Conservation (phyloP, 2,329 filamentous ascomycete species). For the Ceratocystis alfenasii region DNA sequence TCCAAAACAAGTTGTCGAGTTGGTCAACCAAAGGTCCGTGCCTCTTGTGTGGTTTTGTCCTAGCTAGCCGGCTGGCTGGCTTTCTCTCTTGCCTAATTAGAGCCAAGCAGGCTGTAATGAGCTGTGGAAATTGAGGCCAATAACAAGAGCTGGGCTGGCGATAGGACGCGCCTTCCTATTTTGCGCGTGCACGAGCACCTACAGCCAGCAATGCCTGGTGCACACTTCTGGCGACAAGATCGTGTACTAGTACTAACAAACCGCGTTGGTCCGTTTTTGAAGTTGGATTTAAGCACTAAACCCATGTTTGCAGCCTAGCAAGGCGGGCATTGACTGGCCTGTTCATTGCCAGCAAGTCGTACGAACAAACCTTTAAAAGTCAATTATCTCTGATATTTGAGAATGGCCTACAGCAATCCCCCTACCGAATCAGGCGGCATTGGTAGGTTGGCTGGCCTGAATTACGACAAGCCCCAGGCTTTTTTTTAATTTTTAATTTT, state of each 20-base stretch:
- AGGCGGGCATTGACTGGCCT: too few species aligned
- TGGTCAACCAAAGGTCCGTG: neutral
- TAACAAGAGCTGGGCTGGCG: neutral
- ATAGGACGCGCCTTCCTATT: too few species aligned
- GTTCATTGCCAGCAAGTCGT: too few species aligned
- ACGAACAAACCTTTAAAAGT: neutral
- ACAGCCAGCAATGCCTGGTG: too few species aligned
- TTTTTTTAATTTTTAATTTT: too few species aligned
- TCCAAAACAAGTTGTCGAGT: neutral
- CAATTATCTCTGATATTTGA: neutral
- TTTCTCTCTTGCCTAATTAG: neutral
- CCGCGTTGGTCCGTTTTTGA: too few species aligned
- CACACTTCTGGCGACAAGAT: too few species aligned
- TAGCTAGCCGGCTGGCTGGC: neutral
- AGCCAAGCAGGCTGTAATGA: neutral
- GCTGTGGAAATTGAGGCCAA: constrained; percentile 9
- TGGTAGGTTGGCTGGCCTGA: neutral
- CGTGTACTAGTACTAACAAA: too few species aligned
- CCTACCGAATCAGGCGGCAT: too few species aligned
- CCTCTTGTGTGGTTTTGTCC: neutral
- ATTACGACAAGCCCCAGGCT: neutral
- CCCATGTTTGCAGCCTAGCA: too few species aligned
- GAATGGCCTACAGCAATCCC: neutral
- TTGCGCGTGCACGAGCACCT: too few species aligned
- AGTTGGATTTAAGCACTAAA: too few species aligned